Evolutionary conservation across 805 yeast genomes (phyloP).

Genomic region (Starmerella sirachaensis): DNA sequence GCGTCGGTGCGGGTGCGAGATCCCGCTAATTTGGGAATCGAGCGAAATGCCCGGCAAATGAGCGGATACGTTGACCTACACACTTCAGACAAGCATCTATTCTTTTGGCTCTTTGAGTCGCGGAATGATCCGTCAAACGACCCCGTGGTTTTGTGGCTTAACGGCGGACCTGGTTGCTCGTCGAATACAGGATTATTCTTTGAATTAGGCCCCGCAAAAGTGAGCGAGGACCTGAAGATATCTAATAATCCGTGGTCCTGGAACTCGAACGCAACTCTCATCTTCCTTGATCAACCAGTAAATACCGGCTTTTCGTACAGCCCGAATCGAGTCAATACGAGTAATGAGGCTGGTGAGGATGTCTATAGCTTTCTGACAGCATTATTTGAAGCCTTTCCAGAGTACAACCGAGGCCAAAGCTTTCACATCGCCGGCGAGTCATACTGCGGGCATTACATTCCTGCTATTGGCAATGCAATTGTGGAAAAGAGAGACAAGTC

Average conservation of each 20-base stretch:
- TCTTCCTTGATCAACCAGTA: constrained; percentile 87
- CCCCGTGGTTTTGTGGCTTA: constrained; percentile 81
- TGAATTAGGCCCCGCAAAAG: constrained; percentile 80
- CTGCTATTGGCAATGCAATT: constrained; percentile 53
- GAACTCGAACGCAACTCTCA: constrained; percentile 82
- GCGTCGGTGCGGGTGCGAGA: constrained; percentile 8
- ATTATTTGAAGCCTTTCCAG: constrained; percentile 75
- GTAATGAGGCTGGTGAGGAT: constrained; percentile 76
- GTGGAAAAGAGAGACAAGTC: constrained; percentile 35
- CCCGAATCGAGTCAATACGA: constrained; percentile 37
- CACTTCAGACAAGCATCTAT: constrained; percentile 63
- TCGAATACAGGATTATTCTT: constrained; percentile 78
- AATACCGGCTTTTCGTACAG: constrained; percentile 87
- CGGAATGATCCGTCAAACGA: constrained; percentile 78
- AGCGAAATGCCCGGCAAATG: constrained; percentile 52
- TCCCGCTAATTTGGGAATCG: constrained; percentile 9
- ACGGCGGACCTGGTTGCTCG: constrained; percentile 94
- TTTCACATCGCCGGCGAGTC: constrained; percentile 92
- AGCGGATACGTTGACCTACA: constrained; percentile 60
- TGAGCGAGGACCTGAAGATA: constrained; percentile 39
- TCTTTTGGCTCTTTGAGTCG: constrained; percentile 86
- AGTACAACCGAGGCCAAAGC: constrained; percentile 37
- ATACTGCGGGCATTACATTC: constrained; percentile 89
- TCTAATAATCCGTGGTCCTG: constrained; percentile 67
- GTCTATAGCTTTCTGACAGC: constrained; percentile 75